phyloP scores from a whole-genome alignment of 768 basidiomycete genomes.

The Hericium alpestre region DNA sequence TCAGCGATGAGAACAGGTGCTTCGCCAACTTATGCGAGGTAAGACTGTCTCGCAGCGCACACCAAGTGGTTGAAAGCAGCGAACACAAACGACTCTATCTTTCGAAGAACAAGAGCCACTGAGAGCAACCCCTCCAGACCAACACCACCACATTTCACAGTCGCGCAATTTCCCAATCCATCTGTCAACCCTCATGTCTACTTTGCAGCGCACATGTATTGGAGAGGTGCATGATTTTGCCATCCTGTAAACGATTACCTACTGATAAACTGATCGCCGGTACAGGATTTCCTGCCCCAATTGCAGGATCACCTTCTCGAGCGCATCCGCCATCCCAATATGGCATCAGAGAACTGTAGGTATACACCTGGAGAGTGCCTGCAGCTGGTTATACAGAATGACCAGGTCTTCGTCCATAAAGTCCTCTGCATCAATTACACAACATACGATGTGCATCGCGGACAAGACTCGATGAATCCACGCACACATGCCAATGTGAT shows the following conservation, averaged over 20 bases:
- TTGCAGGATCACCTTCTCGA: slow-evolving; percentile 17
- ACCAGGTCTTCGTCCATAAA: slow-evolving; percentile 15
- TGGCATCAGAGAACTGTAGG: slow-evolving; percentile 4
- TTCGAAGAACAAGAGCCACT: neutral
- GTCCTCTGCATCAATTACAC: slow-evolving; percentile 15
- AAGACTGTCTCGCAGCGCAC: neutral
- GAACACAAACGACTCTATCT: neutral
- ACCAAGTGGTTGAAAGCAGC: neutral
- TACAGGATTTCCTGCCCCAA: slow-evolving; percentile 11
- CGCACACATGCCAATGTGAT: slow-evolving; percentile 13
- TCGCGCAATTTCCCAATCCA: neutral
- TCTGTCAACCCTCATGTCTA: neutral
- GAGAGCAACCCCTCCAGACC: neutral
- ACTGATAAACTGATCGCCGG: neutral
- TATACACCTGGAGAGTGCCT: slow-evolving; percentile 6
- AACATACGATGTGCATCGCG: slow-evolving; percentile 13
- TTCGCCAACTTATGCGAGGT: neutral
- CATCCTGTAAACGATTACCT: no score
- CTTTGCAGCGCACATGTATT: no score
- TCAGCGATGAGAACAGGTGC: slow-evolving; percentile 8
- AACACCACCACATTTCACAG: neutral
- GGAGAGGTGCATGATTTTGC: no score
- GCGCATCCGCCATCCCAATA: slow-evolving; percentile 6
- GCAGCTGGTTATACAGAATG: slow-evolving; percentile 5
- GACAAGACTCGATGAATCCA: slow-evolving; percentile 14